Base-by-base conservation (phyloP, 495 filamentous ascomycete genomes). In the Podospora sp. region DNA sequence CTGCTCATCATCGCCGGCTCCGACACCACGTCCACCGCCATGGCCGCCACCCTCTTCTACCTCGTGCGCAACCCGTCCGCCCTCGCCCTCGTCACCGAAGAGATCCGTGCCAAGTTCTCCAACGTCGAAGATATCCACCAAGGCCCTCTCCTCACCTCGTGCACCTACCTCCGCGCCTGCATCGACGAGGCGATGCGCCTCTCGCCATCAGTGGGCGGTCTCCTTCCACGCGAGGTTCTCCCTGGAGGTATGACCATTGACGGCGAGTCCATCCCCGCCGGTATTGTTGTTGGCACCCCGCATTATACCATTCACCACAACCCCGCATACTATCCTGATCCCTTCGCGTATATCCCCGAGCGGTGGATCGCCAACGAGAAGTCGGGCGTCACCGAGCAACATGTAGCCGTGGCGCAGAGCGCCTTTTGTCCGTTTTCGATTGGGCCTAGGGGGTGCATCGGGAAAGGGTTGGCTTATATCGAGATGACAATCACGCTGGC, bases 141-240 rank as follows among this genome's bases (percentile, higher is more conserved):
- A 26, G 78, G 79, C 8, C 75, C 78, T 1, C 83, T 82, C 29
- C 80, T 92, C 1, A 81, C 82, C 60, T 83, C 86, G 0, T 80
- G 86, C 66, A 80, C 83, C 70, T 87, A 88, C 68, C 80, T 84
- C 20, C 83, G 83, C 29, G 85, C 83, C 6, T 87, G 88, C 75
- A 87, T 92, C 71, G 89, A 92, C 73, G 91, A 93, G 68, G 81
- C 87, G 6, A 85, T 93, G 82, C 87, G 91, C 50, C 77, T 93
- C 63, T 85, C 85, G 0, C 91, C 91, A 16, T 83, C 89, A 0
- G 89, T 92, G 5, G 79, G 82, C 33, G 85, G 84, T 12, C 76
- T 85, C 2, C 74, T 91, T 0, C 87, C 88, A 0, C 86, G 90
- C 40, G 80, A 85, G 68, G 89, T 92, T 6, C 80, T 88, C 2